Base-by-base conservation (phyloP, 768 basidiomycete genomes). In the Hygrocybe punicea region DNA sequence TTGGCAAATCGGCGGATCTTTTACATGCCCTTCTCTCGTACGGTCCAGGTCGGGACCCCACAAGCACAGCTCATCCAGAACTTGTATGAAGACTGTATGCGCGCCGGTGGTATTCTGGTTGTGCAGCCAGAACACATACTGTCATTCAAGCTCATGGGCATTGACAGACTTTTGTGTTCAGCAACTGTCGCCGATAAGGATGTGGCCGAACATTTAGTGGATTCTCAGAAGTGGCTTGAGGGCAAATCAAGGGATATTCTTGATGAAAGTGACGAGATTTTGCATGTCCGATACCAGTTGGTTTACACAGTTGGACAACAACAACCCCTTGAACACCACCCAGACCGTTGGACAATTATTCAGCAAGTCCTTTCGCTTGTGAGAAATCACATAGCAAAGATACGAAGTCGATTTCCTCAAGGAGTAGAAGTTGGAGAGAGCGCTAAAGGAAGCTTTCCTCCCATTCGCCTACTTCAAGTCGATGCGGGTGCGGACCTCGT, bases 41-140 rank as follows among this genome's bases (percentile, higher is more conserved):
- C 73, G 6, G 59, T 75, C 8, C 50, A 64, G 35, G 25, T 73
- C 34, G 53, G 60, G 25, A 6, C 34, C 0, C 19, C 60, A 1
- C 58, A 68, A 44, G 59, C 69, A 4, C 19, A 47, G 1, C 49
- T 47, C 6, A 69, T 82, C 9, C 61, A 54, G 5, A 23, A 50
- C 6, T 45, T 83, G 5, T 71, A 76, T 59, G 55, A 65, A 19
- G 69, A 73, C 45, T 84, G 83, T 53, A 69, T 67, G 60, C 53
- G 53, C 0, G 63, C 64, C n/a, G 64, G 70, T 6, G 82, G 82
- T 0, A 61, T 84, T n/a, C 62, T 82, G 11, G 67, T 84, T 0
- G 57, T 70, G 10, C 83, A 84, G 46, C 83, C 82, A 0, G 82
- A 84, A 46, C 80, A 84, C 29, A 67, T 81, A 11, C 69, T 84